A percentile compares a stretch with the other conserved stretches of the same genome.
phyloP scores from a whole-genome alignment of 495 filamentous ascomycete species.

The Trichoderma orchidacearum region DNA sequence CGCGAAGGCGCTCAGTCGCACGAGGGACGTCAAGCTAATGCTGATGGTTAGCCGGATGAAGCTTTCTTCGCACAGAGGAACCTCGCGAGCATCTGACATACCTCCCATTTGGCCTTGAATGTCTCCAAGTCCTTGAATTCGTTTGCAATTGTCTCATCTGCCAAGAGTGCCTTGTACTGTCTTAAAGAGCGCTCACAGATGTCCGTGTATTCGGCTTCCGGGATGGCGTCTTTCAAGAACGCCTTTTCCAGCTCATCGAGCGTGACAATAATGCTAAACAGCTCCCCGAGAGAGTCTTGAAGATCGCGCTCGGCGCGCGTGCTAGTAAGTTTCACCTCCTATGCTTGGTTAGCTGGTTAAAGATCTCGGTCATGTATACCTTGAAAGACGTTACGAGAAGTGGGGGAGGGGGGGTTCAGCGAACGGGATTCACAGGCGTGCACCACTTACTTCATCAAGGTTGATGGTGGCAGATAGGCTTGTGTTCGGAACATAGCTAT shows the following conservation, averaged over 20 bases:
- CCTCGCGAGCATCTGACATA: too few species aligned
- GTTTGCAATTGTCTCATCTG: constrained; percentile 68
- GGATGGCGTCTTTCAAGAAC: constrained; percentile 89
- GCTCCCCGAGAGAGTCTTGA: constrained; percentile 89
- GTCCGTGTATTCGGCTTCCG: constrained; percentile 85
- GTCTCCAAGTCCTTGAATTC: constrained; percentile 80
- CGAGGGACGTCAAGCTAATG: constrained; percentile 81
- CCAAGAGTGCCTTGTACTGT: constrained; percentile 90
- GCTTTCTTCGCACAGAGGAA: too few species aligned
- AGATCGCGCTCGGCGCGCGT: constrained; percentile 81
- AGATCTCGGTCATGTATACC: neutral
- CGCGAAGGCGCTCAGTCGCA: constrained; percentile 82
- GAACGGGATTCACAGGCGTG: constrained; percentile 4
- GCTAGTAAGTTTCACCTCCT: constrained; percentile 88
- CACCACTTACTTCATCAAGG: constrained; percentile 61
- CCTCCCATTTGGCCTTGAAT: constrained; percentile 90
- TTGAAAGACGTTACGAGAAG: neutral
- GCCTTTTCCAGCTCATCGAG: constrained; percentile 93
- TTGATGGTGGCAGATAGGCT: constrained; percentile 76
- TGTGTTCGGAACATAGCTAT: constrained; percentile 75
- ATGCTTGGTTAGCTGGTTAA: too few species aligned
- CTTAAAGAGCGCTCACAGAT: constrained; percentile 85
- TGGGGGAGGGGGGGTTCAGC: neutral
- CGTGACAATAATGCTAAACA: constrained; percentile 94
- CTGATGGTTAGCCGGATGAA: constrained; percentile 6